Evolutionary conservation across 2,329 filamentous ascomycete genomes (phyloP), one percentile per base, ranked within the genome.

Genomic region (Plenodomus tracheiphilus): DNA sequence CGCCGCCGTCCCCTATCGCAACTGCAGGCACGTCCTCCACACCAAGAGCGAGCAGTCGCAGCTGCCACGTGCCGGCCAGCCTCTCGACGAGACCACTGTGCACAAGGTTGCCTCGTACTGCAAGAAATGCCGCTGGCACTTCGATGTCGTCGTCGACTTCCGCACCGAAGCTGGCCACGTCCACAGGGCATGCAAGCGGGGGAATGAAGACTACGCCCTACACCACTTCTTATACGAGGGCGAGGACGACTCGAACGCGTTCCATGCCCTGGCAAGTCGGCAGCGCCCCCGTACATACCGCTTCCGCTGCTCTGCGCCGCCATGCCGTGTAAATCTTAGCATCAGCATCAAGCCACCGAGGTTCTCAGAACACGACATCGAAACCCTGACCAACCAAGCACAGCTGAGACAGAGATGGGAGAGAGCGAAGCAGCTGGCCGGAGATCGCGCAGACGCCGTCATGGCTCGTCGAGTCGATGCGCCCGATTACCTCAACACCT

Each of bases 31-130:
- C 72, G 71, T 75, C 21, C 84, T 87, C 64, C 74, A 79, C 38
- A 74, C 74, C 39, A 87, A 88, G 64, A 53, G 71, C 17, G 73
- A 76, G 39, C 83, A 86, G 66, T 83, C 80, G 45, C 67, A 74
- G 25, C 64, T 79, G 20, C 76, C 79, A 5, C 65, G 67, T 10
- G 65, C 74, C 10, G 77, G 79, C 47, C 64, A 71, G 22, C 62
- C 69, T 25, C 66, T 73, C 30, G 66, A 71, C 49, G 55, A 56
- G 25, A 51, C 66, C 6, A 77, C 77, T 2, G 64, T 76, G 39
- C 84, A 81, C 64, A 83, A 79, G 56, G 75, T 86, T 21, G 80
- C 85, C 15, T 78, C 84, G 3, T 78, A 84, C 56, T 89, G 86
- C 69, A 71, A 76, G 47, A 76, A 75, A 50, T 89, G 86, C 65